Evolutionary conservation across 306 rosid species (phyloP).

Genomic region (Glycine latifolia): DNA sequence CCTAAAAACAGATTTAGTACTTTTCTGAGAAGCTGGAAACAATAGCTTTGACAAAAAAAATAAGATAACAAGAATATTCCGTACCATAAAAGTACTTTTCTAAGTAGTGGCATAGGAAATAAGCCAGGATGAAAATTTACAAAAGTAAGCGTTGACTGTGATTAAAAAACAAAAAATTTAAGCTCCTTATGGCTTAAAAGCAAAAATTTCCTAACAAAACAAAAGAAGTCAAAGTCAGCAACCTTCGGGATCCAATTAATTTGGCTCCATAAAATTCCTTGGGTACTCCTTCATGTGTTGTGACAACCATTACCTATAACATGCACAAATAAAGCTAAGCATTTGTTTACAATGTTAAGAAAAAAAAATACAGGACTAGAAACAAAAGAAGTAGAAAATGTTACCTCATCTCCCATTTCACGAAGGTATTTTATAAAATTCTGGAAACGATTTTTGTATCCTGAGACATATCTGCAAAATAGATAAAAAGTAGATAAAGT

Average conservation of each 20-base stretch:
- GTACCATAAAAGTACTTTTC: neutral
- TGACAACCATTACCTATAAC: slow-evolving; percentile 90
- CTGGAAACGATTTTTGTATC: slow-evolving; percentile 65
- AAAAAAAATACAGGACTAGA: neutral
- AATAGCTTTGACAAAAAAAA: neutral
- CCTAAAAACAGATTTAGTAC: neutral
- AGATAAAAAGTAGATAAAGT: slow-evolving; percentile 26
- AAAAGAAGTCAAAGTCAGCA: slow-evolving; percentile 30
- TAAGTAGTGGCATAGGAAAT: neutral
- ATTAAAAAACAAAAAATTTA: neutral
- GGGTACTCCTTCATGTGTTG: slow-evolving; percentile 98
- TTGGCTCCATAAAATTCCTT: slow-evolving; percentile 92
- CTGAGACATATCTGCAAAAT: slow-evolving; percentile 61
- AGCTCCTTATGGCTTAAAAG: slow-evolving; percentile 16
- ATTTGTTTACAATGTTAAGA: slow-evolving; percentile 15
- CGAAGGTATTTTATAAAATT: slow-evolving; percentile 61
- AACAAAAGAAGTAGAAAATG: neutral
- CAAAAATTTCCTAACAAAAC: slow-evolving; percentile 23
- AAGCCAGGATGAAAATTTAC: neutral
- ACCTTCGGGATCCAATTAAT: slow-evolving; percentile 92
- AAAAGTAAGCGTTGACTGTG: neutral
- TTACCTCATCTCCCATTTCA: slow-evolving; percentile 72
- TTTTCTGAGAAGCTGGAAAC: neutral
- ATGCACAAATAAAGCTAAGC: neutral
- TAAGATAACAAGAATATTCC: neutral